Percentiles rank a stretch among this genome's conserved stretches.
phyloP scores from a whole-genome alignment of 345 rosid species.

The Gossypioides kirkii region DNA sequence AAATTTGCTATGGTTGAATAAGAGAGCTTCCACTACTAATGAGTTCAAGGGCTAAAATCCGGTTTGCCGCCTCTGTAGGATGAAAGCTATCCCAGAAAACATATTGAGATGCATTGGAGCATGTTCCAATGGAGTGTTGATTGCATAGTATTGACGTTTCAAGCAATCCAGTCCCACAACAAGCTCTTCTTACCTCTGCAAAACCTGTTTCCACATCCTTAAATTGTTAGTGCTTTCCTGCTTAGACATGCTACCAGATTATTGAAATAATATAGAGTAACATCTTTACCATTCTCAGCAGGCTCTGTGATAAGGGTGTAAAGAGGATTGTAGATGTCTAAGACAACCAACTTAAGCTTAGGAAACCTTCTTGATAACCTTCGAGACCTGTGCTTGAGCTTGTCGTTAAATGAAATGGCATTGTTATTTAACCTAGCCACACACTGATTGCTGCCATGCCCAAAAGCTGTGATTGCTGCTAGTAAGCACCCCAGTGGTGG shows the following conservation, averaged over 20 bases:
- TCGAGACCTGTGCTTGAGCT: slow-evolving; percentile 59
- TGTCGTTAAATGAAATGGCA: slow-evolving; percentile 64
- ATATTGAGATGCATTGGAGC: slow-evolving; percentile 67
- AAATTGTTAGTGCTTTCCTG: neutral
- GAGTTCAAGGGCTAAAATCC: neutral
- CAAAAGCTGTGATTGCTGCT: slow-evolving; percentile 66
- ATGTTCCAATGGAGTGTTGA: slow-evolving; percentile 58
- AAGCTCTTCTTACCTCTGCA: slow-evolving; percentile 76
- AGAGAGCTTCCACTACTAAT: neutral
- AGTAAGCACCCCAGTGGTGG: slow-evolving; percentile 88
- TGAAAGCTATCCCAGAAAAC: neutral
- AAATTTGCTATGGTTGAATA: too few species aligned
- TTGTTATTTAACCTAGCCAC: slow-evolving; percentile 47
- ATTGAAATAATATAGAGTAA: too few species aligned
- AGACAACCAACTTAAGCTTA: slow-evolving; percentile 59
- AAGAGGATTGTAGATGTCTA: slow-evolving; percentile 80
- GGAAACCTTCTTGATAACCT: slow-evolving; percentile 37
- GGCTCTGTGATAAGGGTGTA: slow-evolving; percentile 60
- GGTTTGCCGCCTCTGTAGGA: neutral
- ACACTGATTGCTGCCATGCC: slow-evolving; percentile 54
- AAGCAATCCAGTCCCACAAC: slow-evolving; percentile 81
- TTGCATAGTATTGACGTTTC: slow-evolving; percentile 83
- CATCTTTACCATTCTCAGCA: slow-evolving; percentile 47
- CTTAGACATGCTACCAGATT: too few species aligned
- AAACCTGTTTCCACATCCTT: slow-evolving; percentile 44